Base-by-base conservation (phyloP, 2,329 filamentous ascomycete species). In the Zymoseptoria ardabiliae region DNA sequence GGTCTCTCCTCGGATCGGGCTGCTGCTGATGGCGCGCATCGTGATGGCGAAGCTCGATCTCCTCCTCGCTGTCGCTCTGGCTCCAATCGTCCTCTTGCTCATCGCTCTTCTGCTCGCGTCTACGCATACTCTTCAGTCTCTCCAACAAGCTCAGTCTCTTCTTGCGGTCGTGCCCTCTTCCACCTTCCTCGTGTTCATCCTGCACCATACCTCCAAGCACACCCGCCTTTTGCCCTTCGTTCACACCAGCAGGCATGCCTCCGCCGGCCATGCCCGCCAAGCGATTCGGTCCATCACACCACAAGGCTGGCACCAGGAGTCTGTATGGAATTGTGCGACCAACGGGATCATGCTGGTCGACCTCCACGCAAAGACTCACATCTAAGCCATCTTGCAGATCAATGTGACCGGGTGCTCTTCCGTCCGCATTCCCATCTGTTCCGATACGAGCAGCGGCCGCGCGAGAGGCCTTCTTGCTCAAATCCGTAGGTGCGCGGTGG, bases 241-340 rank as follows among this genome's bases (percentile, higher is more conserved):
- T 45, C 5, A 45, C 35, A n/a, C 35, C 35, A 45, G 35, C 35
- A 45, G 35, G 4, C 35, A 45, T 13, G 7, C 35, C 35, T 6
- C 35, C 35, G 17, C 35, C 35, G n/a, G 35, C 35, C 35, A 45
- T 45, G n/a, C 35, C 35, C 13, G 35, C 35, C 35, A 17, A 5
- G 17, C 35, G 35, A n/a, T 45, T 45, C 4, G 35, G 35, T 45
- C 35, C 35, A 45, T 71, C 63, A 55, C 78, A 85, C 67, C 76
- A 76, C 55, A 99, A 77, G 56, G 85, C 85, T 10, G 95, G 94
- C 4, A 99, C 87, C 1, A 97, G 81, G 4, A 99, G 77, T 48
- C 91, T 82, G 73, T 99, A 99, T 8, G 91, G 90, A 55, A 85
- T 84, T 0, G 94, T 99, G 64, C 90, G 91, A 13, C 94, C 95